Evolutionary conservation across 148 eudicot species (phyloP).

Genomic region (Silene uniflora): DNA sequence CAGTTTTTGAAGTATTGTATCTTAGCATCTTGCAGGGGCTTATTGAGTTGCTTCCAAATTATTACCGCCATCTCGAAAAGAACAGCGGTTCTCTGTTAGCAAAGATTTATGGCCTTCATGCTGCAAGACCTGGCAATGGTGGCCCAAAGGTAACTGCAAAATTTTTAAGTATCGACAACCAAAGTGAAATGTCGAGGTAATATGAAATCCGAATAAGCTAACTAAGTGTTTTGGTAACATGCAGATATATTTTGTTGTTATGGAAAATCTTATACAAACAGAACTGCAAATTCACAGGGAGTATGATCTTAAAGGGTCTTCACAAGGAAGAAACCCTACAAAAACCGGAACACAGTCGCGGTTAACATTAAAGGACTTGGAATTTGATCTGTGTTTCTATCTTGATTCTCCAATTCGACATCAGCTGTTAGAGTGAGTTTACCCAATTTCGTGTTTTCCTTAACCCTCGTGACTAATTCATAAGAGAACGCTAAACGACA

Average conservation of each 20-base stretch:
- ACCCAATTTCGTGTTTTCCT: not conserved
- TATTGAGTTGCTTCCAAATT: conserved; percentile 35
- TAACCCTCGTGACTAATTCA: too few species aligned
- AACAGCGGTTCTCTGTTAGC: conserved; percentile 29
- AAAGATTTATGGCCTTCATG: conserved; percentile 45
- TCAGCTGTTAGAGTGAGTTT: conserved; percentile 37
- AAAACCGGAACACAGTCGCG: conserved; percentile 19
- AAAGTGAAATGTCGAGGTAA: not conserved
- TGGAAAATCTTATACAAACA: conserved; percentile 37
- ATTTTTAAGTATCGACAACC: not conserved
- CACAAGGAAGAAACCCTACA: conserved; percentile 40
- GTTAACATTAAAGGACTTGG: conserved; percentile 34
- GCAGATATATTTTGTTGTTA: conserved; percentile 45
- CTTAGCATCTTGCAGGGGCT: conserved; percentile 26
- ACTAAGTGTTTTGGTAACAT: not conserved
- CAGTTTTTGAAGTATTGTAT: not conserved
- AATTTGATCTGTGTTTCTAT: conserved; percentile 40
- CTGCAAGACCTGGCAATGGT: conserved; percentile 31
- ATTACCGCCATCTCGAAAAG: conserved; percentile 27
- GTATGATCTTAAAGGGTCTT: conserved; percentile 46
- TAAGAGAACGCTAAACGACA: too few species aligned
- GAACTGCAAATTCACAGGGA: conserved; percentile 33
- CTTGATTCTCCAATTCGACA: conserved; percentile 20
- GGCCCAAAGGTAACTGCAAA: conserved; percentile 33
- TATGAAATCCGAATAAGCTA: not conserved